These are phyloP conservation scores for Colletotrichum falcatum DNA, from an alignment of 2,329 filamentous ascomycete genomes.

Conservation along the genomic window DNA sequence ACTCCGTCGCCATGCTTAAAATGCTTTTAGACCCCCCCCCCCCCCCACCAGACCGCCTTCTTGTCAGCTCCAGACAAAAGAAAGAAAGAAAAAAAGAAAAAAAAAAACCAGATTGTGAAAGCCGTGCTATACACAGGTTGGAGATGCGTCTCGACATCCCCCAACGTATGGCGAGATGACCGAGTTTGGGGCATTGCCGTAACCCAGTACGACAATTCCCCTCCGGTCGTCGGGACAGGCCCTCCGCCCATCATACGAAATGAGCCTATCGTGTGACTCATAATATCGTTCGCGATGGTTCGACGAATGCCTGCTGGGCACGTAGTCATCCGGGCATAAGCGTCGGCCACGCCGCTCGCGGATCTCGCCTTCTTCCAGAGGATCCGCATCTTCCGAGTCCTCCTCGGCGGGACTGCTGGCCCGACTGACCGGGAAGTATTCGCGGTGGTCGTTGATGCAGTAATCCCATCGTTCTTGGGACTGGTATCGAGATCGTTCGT, in stretches of 20 bases:
- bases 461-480: slow-evolving; percentile 38
- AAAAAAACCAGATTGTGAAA: no score
- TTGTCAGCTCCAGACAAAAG: slow-evolving; percentile 9
- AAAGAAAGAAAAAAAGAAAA: slow-evolving; percentile 16
- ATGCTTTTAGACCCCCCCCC: slow-evolving; percentile 19
- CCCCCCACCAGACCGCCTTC: neutral
- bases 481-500: slow-evolving; percentile 18
- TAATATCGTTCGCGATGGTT: slow-evolving; percentile 34
- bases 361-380: slow-evolving; percentile 34
- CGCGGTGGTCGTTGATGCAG: slow-evolving; percentile 38
- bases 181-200: slow-evolving; percentile 40
- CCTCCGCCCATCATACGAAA: slow-evolving; percentile 30
- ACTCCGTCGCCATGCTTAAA: slow-evolving; percentile 40
- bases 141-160: slow-evolving; percentile 28
- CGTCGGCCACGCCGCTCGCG: slow-evolving; percentile 34
- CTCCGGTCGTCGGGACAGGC: slow-evolving; percentile 19
- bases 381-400: slow-evolving; percentile 27
- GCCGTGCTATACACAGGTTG: slow-evolving; percentile 28
- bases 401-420: slow-evolving; percentile 33
- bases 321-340: slow-evolving; percentile 12
- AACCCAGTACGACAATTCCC: slow-evolving; percentile 9
- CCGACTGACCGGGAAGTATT: slow-evolving; percentile 28
- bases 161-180: slow-evolving; percentile 50
- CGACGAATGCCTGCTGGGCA: slow-evolving; percentile 25
- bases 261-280: slow-evolving; percentile 14